Evolutionary conservation across 768 basidiomycete species (phyloP), one percentile per base, ranked within the genome.

Genomic region (Boletus insuetus): DNA sequence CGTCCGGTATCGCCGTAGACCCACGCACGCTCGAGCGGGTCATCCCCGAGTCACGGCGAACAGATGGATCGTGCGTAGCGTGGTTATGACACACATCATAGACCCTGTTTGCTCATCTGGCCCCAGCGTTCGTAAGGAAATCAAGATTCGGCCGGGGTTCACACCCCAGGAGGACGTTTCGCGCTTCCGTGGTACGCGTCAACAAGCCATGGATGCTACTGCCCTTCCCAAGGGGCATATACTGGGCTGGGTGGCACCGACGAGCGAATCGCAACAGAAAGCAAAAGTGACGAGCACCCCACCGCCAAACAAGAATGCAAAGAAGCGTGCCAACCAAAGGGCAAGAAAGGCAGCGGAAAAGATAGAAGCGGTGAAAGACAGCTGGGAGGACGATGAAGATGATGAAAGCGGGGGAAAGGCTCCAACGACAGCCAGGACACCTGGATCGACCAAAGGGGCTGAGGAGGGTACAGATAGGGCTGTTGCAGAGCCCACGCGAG

Each of bases 81-180:
- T 31, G 31, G 34, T 20, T 46, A 47, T 55, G 53, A 59, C 51
- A 50, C 41, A 19, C 31, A 37, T 29, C 35, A 17, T 12, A 7
- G 24, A 58, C 49, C 51, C 9, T 38, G 50, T 47, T 42, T 10
- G 51, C 55, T 55, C 69, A 49, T 37, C 17, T 34, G 46, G 16
- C 43, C 34, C 17, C 46, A 97, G 94, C 46, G 71, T 91, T 34
- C 86, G 94, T 58, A 96, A 94, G 73, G 82, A 94, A 72, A 76
- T 89, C 53, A 94, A 87, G 76, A 87, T 98, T 59, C 80, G 94
- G 26, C 94, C 93, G 3, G 94, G 94, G 0, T 98, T 88, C 73
- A 96, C 92, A 6, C 94, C 94, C 0, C 92, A 94, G 72, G 94
- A 98, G 71, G 94, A 98, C 72, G 81, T 95, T 9, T 80, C 82